Conservation (phyloP, 768 basidiomycete genomes). For the Boletus pseudo-olivaceus region DNA sequence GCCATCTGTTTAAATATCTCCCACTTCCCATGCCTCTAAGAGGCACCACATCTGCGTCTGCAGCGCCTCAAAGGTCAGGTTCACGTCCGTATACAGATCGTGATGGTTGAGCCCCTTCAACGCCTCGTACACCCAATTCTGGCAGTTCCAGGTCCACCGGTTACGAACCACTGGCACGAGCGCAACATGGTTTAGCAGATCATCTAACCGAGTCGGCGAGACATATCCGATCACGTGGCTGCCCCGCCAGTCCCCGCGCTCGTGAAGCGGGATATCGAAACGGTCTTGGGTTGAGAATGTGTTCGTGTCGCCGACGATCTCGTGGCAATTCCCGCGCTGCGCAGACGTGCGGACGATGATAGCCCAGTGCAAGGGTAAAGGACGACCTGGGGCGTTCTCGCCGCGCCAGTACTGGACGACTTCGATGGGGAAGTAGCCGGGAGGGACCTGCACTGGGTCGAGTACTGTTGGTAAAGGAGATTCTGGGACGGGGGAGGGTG, state of each 20-base stretch:
- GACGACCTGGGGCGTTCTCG: constrained; percentile 3
- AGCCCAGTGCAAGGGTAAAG: constrained; percentile 25
- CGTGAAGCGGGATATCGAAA: constrained; percentile 8
- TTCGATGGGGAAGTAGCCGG: constrained; percentile 21
- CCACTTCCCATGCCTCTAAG: constrained; percentile 29
- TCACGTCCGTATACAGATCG: constrained; percentile 15
- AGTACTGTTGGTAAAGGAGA: constrained; percentile 11
- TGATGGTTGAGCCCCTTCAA: constrained; percentile 11
- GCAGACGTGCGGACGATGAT: constrained; percentile 23
- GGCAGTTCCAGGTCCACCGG: constrained; percentile 24
- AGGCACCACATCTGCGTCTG: constrained; percentile 26
- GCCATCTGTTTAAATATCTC: constrained; percentile 26
- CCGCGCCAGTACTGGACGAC: constrained; percentile 30
- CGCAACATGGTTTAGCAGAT: constrained; percentile 12
- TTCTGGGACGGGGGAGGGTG: neutral
- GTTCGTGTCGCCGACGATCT: constrained; percentile 20
- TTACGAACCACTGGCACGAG: constrained; percentile 14
- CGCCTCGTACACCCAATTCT: constrained; percentile 27
- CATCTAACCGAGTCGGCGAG: constrained; percentile 6
- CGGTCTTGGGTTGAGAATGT: constrained; percentile 16
- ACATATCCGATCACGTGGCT: constrained; percentile 19
- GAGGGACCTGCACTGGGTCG: constrained; percentile 17
- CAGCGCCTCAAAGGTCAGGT: constrained; percentile 11
- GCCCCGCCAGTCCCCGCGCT: constrained; percentile 22
- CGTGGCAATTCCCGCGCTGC: constrained; percentile 20